These are phyloP conservation scores for Neofusicoccum cordaticola DNA, from an alignment of 2,329 filamentous ascomycete species.

Conservation along the genomic window DNA sequence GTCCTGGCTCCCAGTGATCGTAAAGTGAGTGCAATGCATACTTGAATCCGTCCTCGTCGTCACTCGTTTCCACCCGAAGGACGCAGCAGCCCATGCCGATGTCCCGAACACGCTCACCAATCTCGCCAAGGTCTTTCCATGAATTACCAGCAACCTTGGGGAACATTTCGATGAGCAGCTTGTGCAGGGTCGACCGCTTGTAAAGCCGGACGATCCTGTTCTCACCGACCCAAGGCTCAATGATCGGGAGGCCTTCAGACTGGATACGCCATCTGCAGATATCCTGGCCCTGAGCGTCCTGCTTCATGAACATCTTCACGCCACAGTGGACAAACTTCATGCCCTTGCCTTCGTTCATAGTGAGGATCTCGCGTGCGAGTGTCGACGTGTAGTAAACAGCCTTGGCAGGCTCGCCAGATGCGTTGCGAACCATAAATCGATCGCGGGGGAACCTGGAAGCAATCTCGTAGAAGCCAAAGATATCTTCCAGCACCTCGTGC, in stretches of 20 bases:
- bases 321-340: constrained; percentile 96
- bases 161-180: constrained; percentile 93
- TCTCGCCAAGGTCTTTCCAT: constrained; percentile 77
- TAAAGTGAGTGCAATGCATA: constrained; percentile 27
- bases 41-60: constrained; percentile 57
- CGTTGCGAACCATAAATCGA: constrained; percentile 95
- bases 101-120: constrained; percentile 76
- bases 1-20: background rate
- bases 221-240: constrained; percentile 85
- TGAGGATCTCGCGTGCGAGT: constrained; percentile 80
- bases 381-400: constrained; percentile 94
- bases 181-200: constrained; percentile 75
- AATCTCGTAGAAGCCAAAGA: constrained; percentile 82
- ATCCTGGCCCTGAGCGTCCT: constrained; percentile 81
- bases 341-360: constrained; percentile 81
- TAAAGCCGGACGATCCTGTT: constrained; percentile 71
- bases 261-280: constrained; percentile 95
- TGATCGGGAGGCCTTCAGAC: constrained; percentile 85
- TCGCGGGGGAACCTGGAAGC: constrained; percentile 81
- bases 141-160: constrained; percentile 75
- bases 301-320: constrained; percentile 99
- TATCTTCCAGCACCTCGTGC: constrained; percentile 72
- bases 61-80: constrained; percentile 74
- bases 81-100: constrained; percentile 91
- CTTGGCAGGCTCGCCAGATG: constrained; percentile 80